phyloP scores from a whole-genome alignment of 495 filamentous ascomycete species.

The Talaromyces nanjingensis region DNA sequence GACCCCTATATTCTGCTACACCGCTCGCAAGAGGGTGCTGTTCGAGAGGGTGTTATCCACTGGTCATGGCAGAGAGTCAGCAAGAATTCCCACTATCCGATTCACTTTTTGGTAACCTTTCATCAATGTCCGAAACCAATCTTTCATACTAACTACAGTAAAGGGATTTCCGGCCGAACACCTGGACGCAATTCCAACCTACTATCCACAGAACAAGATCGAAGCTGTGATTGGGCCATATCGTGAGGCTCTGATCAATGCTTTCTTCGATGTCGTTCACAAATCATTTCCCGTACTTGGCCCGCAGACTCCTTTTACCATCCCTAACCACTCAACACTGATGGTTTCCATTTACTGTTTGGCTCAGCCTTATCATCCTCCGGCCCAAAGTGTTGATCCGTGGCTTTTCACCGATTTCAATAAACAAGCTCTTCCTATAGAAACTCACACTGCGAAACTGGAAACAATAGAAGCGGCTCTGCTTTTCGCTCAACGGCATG shows the following conservation, averaged over 20 bases:
- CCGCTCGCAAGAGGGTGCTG: conserved; percentile 5
- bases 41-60: conserved; percentile 4
- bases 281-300: conserved; percentile 5
- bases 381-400: conserved; percentile 5
- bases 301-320: conserved; percentile 5
- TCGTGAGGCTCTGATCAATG: conserved; percentile 4
- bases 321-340: conserved; percentile 1
- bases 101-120: conserved; percentile 7
- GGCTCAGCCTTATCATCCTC: conserved; percentile 7
- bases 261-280: conserved; percentile 5
- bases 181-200: conserved; percentile 5
- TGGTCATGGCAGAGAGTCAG: conserved; percentile 8
- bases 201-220: conserved; percentile 6
- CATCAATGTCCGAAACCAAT: neutral
- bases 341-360: conserved; percentile 8
- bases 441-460: conserved; percentile 5
- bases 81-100: conserved; percentile 6
- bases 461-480: conserved; percentile 5
- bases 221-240: conserved; percentile 5
- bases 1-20: conserved; percentile 5
- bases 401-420: conserved; percentile 7
- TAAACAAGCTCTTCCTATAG: conserved; percentile 5
- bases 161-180: conserved; percentile 5
- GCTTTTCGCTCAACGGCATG: conserved; percentile 3
- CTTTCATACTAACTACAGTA: conserved; percentile 1